phyloP scores from a whole-genome alignment of 2,329 filamentous ascomycete genomes.

The Penicillium sclerotigenum region DNA sequence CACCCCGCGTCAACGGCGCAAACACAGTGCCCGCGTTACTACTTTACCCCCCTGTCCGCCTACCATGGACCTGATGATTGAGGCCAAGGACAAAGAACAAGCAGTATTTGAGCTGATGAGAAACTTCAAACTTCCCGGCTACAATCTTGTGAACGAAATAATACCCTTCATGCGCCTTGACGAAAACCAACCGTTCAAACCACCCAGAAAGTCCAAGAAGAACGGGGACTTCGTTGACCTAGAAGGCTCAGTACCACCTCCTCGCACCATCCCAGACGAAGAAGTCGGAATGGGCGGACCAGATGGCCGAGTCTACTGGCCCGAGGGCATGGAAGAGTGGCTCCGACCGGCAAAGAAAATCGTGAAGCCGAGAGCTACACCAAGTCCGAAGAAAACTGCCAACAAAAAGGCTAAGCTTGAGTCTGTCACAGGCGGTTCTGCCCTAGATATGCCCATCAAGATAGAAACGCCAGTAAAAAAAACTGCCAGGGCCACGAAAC shows the following conservation, averaged over 20 bases:
- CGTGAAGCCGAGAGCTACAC: conserved; percentile 22
- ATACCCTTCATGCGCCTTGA: conserved; percentile 73
- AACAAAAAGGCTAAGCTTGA: conserved; percentile 24
- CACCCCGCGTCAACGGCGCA: conserved; percentile 73
- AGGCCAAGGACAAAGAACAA: conserved; percentile 97
- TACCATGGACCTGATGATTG: conserved; percentile 97
- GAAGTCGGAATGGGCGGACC: conserved; percentile 85
- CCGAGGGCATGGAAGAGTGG: conserved; percentile 85
- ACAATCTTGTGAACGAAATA: conserved; percentile 71
- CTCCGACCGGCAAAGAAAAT: conserved; percentile 72
- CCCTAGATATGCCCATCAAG: conserved; percentile 10
- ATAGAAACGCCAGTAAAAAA: conserved; percentile 18
- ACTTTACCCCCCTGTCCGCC: conserved; percentile 76
- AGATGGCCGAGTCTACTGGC: conserved; percentile 83
- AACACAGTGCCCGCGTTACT: conserved; percentile 76
- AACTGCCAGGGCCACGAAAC: conserved; percentile 7
- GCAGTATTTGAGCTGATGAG: conserved; percentile 93
- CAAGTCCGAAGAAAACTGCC: conserved; percentile 20
- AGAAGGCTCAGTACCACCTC: conserved; percentile 45
- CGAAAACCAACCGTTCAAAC: conserved; percentile 62
- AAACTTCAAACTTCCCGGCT: conserved; percentile 78
- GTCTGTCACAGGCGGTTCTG: conserved; percentile 3
- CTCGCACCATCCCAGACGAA: conserved; percentile 56
- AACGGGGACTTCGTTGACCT: conserved; percentile 37
- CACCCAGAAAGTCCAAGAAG: conserved; percentile 48